phyloP scores from a whole-genome alignment of 2,329 filamentous ascomycete genomes.

The Diaporthe sp. region DNA sequence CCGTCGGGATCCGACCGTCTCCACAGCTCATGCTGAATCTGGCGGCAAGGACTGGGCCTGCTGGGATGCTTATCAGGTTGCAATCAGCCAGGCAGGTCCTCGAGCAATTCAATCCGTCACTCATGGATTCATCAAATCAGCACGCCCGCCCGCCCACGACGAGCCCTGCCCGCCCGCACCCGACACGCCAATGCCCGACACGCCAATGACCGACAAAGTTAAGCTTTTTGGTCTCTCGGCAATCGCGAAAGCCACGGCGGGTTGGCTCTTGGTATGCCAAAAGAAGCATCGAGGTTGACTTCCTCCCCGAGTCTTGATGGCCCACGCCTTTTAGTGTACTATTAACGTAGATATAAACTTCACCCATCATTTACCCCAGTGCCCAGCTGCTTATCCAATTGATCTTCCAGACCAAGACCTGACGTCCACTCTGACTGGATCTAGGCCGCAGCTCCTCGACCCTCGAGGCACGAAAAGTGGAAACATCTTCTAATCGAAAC shows the following conservation, averaged over 20 bases:
- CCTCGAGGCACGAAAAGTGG: slow-evolving; percentile 4
- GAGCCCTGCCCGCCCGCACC: no score
- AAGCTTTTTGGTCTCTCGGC: slow-evolving; percentile 17
- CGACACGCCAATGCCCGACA: background rate
- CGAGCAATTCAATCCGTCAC: slow-evolving; percentile 25
- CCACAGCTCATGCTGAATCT: background rate
- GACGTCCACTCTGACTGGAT: slow-evolving; percentile 5
- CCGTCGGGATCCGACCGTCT: background rate
- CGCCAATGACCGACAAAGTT: background rate
- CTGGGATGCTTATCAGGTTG: slow-evolving; percentile 2
- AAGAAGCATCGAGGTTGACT: background rate
- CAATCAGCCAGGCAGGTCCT: background rate
- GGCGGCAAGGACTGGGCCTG: background rate
- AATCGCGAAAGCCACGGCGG: background rate
- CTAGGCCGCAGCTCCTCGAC: slow-evolving; percentile 7
- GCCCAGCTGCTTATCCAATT: slow-evolving; percentile 14
- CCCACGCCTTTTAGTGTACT: background rate
- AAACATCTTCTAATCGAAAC: slow-evolving; percentile 25
- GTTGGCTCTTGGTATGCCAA: background rate
- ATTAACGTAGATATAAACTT: background rate
- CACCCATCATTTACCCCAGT: background rate
- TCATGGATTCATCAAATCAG: slow-evolving; percentile 14
- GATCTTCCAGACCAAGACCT: slow-evolving; percentile 3
- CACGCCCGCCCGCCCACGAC: background rate
- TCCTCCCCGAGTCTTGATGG: background rate